These are phyloP conservation scores for Fusarium haematococcum DNA, from an alignment of 2,329 filamentous ascomycete species.

Conservation along the genomic window DNA sequence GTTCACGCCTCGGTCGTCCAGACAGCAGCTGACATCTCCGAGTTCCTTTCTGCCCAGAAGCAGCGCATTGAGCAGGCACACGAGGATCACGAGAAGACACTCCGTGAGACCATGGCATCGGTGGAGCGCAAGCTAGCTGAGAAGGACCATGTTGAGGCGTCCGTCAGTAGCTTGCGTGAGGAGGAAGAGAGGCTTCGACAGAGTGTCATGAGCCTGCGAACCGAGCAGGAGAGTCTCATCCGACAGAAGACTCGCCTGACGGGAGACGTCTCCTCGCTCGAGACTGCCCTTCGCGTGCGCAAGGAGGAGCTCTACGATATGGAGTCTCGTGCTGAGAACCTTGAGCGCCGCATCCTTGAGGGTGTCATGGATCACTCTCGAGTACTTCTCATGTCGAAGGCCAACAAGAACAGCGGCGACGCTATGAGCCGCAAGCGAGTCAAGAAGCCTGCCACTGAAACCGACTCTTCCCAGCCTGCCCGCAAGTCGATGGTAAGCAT, in stretches of 20 bases:
- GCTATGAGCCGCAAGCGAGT: slow-evolving; percentile 70
- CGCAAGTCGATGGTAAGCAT: slow-evolving; percentile 61
- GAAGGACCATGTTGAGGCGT: slow-evolving; percentile 70
- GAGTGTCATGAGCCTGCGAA: slow-evolving; percentile 68
- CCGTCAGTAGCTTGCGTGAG: slow-evolving; percentile 62
- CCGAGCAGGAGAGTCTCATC: slow-evolving; percentile 80
- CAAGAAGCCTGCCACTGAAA: slow-evolving; percentile 53
- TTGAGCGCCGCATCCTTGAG: slow-evolving; percentile 93
- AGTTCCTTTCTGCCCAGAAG: slow-evolving; percentile 83
- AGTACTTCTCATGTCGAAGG: slow-evolving; percentile 83
- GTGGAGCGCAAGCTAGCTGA: slow-evolving; percentile 80
- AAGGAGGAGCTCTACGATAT: slow-evolving; percentile 92
- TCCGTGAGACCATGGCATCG: slow-evolving; percentile 83
- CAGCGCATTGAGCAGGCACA: slow-evolving; percentile 81
- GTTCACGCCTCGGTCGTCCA: slow-evolving; percentile 89
- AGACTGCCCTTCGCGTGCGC: slow-evolving; percentile 89
- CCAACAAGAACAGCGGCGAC: slow-evolving; percentile 61
- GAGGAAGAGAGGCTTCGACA: slow-evolving; percentile 67
- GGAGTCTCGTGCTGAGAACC: slow-evolving; percentile 86
- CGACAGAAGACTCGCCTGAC: slow-evolving; percentile 83
- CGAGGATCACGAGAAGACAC: slow-evolving; percentile 81
- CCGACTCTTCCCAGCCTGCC: slow-evolving; percentile 40
- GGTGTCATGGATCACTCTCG: slow-evolving; percentile 97
- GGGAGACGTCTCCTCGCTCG: slow-evolving; percentile 89
- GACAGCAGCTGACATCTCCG: slow-evolving; percentile 85